These are phyloP conservation scores for Boletus huronensis DNA, from an alignment of 768 basidiomycete species.

Conservation along the genomic window DNA sequence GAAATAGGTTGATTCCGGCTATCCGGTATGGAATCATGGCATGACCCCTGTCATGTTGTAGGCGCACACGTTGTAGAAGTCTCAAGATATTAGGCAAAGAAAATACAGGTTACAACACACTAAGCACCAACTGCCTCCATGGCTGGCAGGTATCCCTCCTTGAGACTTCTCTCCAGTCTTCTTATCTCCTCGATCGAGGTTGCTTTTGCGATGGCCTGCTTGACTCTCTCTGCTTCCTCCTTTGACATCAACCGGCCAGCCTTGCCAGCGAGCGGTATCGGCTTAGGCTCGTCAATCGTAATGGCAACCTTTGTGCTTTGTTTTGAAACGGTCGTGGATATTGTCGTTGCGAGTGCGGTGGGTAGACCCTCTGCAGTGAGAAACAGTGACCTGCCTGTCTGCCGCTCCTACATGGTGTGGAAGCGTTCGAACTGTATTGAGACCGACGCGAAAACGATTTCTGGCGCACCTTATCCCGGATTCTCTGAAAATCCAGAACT, in stretches of 20 bases:
- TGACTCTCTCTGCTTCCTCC: conserved; percentile 85
- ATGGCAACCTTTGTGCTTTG: conserved; percentile 57
- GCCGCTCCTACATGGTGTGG: conserved; percentile 62
- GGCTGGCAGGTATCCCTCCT: conserved; percentile 80
- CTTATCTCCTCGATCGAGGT: conserved; percentile 88
- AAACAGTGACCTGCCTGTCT: conserved; percentile 70
- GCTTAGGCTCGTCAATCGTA: conserved; percentile 78
- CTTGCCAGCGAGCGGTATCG: conserved; percentile 51
- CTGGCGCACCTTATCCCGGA: conserved; percentile 85
- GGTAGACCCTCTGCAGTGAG: conserved; percentile 74
- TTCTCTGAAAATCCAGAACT: conserved; percentile 93
- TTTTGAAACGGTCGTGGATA: conserved; percentile 70
- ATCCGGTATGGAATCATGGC: neutral
- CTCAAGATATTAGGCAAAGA: conserved; percentile 19
- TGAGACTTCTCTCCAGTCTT: conserved; percentile 73
- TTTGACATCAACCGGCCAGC: conserved; percentile 88
- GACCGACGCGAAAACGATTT: conserved; percentile 23
- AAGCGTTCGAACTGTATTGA: conserved; percentile 28
- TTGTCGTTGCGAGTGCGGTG: conserved; percentile 75
- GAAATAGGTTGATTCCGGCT: neutral
- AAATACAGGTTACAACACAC: conserved; percentile 37
- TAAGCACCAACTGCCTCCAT: conserved; percentile 77
- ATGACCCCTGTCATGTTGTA: neutral
- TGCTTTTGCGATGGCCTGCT: conserved; percentile 85
- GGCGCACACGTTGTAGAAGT: neutral